Evolutionary conservation across 345 rosid genomes (phyloP), one percentile per base, ranked within the genome.

Genomic region (Passiflora organensis): DNA sequence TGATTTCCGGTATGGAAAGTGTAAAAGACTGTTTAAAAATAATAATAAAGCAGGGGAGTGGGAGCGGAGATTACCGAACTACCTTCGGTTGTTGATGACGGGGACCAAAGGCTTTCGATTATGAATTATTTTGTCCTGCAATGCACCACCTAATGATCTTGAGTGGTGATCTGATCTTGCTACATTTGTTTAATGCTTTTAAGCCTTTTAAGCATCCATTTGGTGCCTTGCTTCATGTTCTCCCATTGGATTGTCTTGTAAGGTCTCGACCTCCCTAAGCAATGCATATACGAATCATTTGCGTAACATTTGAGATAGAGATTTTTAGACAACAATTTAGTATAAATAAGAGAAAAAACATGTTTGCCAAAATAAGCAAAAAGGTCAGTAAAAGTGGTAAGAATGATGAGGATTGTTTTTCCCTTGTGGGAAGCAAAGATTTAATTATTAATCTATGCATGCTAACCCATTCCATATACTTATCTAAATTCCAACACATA

Each of bases 21-120:
- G 43, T 12, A 15, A 15, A 58, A 53, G 73, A 46, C 73, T 63
- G 47, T 61, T 68, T 41, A 41, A 41, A 1, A 41, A 41, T 1
- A 41, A 11, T 0, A 1, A 41, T 41, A 8, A 39, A 10, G 13
- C 1, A 41, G 43, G 10, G n/a, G 51, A 43, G 8, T 11, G 50
- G 4, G 34, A 24, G 48, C 10, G 18, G 54, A 2, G 24, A 53
- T 57, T 65, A 70, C 82, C 13, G 1, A 57, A 65, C 58, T 72
- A 46, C 53, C 82, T 80, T 46, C 56, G 60, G 64, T 71, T 73
- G 80, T 64, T 72, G 74, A 61, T 43, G 17, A 38, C 8, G 63
- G 47, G 45, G 54, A 55, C 62, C 72, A 56, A 56, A 38, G 17
- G 22, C 25, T 12, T 64, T 49, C 15, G 11, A 18, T 46, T 23